These are phyloP conservation scores for Physcomitrium patens DNA, from an alignment of 225 moss, liverwort and hornwort species.

Conservation along the genomic window DNA sequence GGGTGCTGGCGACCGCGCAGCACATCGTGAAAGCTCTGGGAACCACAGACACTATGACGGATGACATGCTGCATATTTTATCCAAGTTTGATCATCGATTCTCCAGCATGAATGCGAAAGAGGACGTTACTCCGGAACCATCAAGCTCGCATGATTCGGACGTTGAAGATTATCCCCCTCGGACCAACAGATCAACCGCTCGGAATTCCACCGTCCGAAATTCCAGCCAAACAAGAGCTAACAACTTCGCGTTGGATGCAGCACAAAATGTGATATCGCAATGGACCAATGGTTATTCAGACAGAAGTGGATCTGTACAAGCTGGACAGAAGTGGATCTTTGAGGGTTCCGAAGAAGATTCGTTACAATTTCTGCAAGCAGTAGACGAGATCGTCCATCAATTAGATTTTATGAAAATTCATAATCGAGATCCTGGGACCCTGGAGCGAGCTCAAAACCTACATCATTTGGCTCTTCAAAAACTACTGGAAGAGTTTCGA, in stretches of 20 bases:
- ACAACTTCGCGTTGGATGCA: constrained; percentile 42
- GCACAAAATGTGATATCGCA: constrained; percentile 54
- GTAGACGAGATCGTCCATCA: constrained; percentile 65
- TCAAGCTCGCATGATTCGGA: constrained; percentile 11
- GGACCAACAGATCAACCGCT: no score
- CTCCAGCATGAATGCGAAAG: constrained; percentile 71
- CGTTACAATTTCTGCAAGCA: constrained; percentile 51
- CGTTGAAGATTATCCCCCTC: constrained; percentile 25
- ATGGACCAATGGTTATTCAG: constrained; percentile 63
- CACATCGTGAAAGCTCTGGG: constrained; percentile 72
- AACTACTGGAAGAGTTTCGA: constrained; percentile 71
- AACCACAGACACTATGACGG: constrained; percentile 74
- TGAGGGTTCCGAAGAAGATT: constrained; percentile 59
- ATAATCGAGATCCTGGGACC: constrained; percentile 25
- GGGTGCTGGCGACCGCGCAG: constrained; percentile 74
- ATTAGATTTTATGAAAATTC: constrained; percentile 43
- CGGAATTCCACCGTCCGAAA: not conserved
- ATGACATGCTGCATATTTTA: constrained; percentile 75
- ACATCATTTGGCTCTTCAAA: constrained; percentile 55
- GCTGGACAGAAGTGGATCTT: constrained; percentile 62
- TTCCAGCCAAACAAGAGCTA: constrained; percentile 8
- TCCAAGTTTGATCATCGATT: constrained; percentile 77
- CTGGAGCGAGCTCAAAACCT: constrained; percentile 51
- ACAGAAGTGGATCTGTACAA: constrained; percentile 27
- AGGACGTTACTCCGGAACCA: constrained; percentile 37